Evolutionary conservation across 306 rosid genomes (phyloP).

Genomic region (Dicorynia guianensis): DNA sequence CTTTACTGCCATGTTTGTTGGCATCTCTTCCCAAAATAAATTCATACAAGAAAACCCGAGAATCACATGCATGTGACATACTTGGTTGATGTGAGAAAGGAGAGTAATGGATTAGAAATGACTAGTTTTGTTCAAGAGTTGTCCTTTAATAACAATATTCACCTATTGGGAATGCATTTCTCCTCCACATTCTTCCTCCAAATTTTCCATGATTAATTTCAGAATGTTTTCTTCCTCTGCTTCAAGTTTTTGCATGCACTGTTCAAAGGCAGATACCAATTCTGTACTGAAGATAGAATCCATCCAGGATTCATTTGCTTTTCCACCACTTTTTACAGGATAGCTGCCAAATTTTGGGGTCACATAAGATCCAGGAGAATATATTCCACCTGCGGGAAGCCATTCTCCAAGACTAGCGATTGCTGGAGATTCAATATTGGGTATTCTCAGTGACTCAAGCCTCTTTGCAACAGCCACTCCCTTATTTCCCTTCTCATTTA

Average conservation of each 20-base stretch:
- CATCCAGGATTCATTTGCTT: conserved; percentile 38
- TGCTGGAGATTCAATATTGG: conserved; percentile 42
- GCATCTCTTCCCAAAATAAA: conserved; percentile 17
- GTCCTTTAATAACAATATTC: no score
- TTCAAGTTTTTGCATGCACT: conserved; percentile 54
- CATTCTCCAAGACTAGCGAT: conserved; percentile 54
- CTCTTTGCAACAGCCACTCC: conserved; percentile 53
- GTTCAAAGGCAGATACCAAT: conserved; percentile 55
- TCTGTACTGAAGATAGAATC: conserved; percentile 55
- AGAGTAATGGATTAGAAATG: neutral
- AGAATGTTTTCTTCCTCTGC: conserved; percentile 58
- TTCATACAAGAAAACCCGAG: neutral
- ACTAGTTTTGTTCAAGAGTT: no score
- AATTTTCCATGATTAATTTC: conserved; percentile 48
- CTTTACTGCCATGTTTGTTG: conserved; percentile 23
- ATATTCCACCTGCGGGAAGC: conserved; percentile 45
- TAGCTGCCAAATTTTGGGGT: conserved; percentile 63
- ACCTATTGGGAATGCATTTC: conserved; percentile 20
- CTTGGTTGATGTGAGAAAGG: conserved; percentile 17
- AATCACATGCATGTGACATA: conserved; percentile 26
- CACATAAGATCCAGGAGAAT: conserved; percentile 54
- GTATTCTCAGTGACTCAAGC: conserved; percentile 54
- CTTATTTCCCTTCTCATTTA: conserved; percentile 45
- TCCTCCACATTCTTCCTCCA: conserved; percentile 45
- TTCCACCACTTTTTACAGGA: conserved; percentile 16